A percentile compares a stretch with the other conserved stretches of the same genome.
These are phyloP conservation scores for Aschersonia sp. DNA, from an alignment of 2,329 filamentous ascomycete genomes.

Conservation along the genomic window DNA sequence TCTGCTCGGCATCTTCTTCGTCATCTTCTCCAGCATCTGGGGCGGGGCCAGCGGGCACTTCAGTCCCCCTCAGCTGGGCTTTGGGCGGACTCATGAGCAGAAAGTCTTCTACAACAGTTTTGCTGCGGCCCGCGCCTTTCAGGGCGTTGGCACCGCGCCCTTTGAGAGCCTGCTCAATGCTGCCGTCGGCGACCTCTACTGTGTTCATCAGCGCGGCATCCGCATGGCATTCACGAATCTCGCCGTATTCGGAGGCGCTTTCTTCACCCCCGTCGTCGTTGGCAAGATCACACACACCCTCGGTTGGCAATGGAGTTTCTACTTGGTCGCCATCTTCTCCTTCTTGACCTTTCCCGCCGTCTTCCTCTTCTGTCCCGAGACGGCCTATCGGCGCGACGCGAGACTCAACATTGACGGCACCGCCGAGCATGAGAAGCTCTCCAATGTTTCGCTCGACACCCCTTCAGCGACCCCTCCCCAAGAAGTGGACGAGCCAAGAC, in stretches of 20 bases:
- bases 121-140: constrained; percentile 65
- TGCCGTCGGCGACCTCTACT: constrained; percentile 79
- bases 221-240: constrained; percentile 69
- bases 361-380: constrained; percentile 73
- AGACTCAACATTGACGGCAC: constrained; percentile 40
- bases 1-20: constrained; percentile 57
- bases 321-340: constrained; percentile 74
- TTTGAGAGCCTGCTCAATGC: constrained; percentile 87
- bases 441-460: constrained; percentile 1
- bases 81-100: constrained; percentile 1
- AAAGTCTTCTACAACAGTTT: constrained; percentile 50
- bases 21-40: constrained; percentile 66
- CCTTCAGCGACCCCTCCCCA: neutral
- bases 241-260: constrained; percentile 40
- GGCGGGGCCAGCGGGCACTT: constrained; percentile 47
- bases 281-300: constrained; percentile 68
- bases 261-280: constrained; percentile 72
- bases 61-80: neutral
- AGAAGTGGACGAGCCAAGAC: neutral
- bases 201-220: constrained; percentile 68
- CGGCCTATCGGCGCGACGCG: constrained; percentile 54
- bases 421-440: constrained; percentile 14
- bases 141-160: constrained; percentile 74
- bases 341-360: constrained; percentile 55
- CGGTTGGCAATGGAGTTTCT: constrained; percentile 81